These are phyloP conservation scores for Sporisorium scitamineum DNA, from an alignment of 1,284 basidiomycete species.

Conservation along the genomic window DNA sequence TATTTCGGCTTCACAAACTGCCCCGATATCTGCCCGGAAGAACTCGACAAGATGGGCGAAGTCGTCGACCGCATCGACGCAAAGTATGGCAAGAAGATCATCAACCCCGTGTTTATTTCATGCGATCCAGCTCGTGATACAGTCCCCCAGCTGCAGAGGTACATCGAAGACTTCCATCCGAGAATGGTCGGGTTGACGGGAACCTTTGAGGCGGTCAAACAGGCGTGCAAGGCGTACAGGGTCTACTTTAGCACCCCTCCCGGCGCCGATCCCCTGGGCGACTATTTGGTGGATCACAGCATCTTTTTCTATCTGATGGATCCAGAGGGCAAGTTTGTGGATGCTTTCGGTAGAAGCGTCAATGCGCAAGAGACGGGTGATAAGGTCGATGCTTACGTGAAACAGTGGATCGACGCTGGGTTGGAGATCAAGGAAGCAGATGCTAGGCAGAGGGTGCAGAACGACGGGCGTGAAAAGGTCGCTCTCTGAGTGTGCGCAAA, in stretches of 20 bases:
- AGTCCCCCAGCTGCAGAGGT: conserved; percentile 73
- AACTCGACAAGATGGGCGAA: conserved; percentile 92
- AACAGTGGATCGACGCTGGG: conserved; percentile 71
- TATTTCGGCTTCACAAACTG: conserved; percentile 80
- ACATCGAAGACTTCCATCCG: conserved; percentile 80
- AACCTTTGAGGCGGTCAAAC: conserved; percentile 85
- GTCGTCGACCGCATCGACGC: conserved; percentile 82
- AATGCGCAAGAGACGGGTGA: conserved; percentile 77
- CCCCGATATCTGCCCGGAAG: conserved; percentile 98
- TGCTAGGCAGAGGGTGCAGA: conserved; percentile 78
- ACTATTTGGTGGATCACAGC: conserved; percentile 84
- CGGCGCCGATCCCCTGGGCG: conserved; percentile 77
- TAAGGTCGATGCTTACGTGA: conserved; percentile 73
- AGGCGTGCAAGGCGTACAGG: conserved; percentile 91
- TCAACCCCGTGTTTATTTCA: conserved; percentile 86
- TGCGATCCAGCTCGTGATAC: conserved; percentile 95
- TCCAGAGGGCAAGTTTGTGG: conserved; percentile 89
- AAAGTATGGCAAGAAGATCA: conserved; percentile 67
- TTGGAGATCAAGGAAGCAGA: conserved; percentile 63
- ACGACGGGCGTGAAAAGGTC: conserved; percentile 46
- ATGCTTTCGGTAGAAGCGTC: conserved; percentile 91
- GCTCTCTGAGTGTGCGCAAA: conserved; percentile 22
- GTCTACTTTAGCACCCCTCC: conserved; percentile 97
- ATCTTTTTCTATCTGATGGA: conserved; percentile 99
- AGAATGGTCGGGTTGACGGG: conserved; percentile 89